These are phyloP conservation scores for Heterobasidion annosum DNA, from an alignment of 1,284 basidiomycete species.

Conservation along the genomic window DNA sequence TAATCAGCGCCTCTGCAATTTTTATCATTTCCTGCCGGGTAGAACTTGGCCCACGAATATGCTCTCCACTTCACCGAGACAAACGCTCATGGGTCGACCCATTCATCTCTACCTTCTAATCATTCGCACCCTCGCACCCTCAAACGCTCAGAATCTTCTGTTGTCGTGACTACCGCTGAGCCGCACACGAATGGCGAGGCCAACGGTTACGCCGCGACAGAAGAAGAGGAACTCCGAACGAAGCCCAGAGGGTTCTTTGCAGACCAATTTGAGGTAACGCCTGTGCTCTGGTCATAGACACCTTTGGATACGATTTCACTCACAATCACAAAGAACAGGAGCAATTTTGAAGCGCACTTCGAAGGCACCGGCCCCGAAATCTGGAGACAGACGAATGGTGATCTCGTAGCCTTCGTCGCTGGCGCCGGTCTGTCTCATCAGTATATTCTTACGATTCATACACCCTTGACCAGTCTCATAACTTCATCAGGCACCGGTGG, in stretches of 20 bases:
- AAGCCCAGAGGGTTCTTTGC: constrained; percentile 79
- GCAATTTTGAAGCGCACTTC: constrained; percentile 88
- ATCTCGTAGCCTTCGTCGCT: constrained; percentile 83
- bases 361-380: constrained; percentile 93
- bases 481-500: constrained; percentile 77
- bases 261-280: constrained; percentile 83
- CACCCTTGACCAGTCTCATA: background rate
- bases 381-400: constrained; percentile 85
- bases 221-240: constrained; percentile 30
- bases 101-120: constrained; percentile 17
- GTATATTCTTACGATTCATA: constrained; percentile 1
- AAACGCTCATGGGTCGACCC: constrained; percentile 17
- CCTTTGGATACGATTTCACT: too few relatives aligned
- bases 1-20: background rate
- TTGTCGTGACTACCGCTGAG: constrained; percentile 46
- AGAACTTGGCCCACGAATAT: constrained; percentile 78
- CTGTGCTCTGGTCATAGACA: too few relatives aligned
- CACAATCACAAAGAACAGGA: constrained; percentile 51
- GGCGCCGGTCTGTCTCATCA: constrained; percentile 62
- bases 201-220: constrained; percentile 8
- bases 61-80: constrained; percentile 65
- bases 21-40: constrained; percentile 4
- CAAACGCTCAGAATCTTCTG: constrained; percentile 34
- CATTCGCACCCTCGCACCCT: constrained; percentile 19
- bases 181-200: constrained; percentile 16